Evolutionary conservation across 495 filamentous ascomycete species (phyloP).

Genomic region (Podospora fimiseda): DNA sequence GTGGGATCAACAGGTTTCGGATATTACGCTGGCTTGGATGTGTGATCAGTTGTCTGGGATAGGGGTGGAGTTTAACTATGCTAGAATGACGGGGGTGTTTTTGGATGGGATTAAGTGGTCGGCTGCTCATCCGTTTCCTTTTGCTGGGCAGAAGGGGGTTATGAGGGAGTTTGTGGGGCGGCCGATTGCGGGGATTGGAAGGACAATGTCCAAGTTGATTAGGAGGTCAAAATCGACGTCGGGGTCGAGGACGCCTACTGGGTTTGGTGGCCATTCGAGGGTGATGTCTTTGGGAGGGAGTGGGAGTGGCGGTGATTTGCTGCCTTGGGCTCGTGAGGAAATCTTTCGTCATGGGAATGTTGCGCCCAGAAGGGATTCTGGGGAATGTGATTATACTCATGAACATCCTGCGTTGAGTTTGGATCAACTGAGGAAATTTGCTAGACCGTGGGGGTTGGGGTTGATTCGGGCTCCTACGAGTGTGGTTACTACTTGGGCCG

Average conservation of each 20-base stretch:
- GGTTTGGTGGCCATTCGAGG: no score
- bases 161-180: background rate
- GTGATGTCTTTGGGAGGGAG: no score
- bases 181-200: background rate
- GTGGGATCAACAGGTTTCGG: slow-evolving; percentile 29
- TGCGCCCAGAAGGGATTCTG: slow-evolving; percentile 10
- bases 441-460: slow-evolving; percentile 24
- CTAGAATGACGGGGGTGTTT: slow-evolving; percentile 22
- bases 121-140: slow-evolving; percentile 29
- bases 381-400: slow-evolving; percentile 19
- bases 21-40: slow-evolving; percentile 33
- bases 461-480: slow-evolving; percentile 20
- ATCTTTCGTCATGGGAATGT: slow-evolving; percentile 2
- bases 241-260: no score
- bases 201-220: background rate
- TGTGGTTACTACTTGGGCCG: slow-evolving; percentile 16
- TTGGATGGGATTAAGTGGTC: slow-evolving; percentile 22
- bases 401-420: slow-evolving; percentile 7
- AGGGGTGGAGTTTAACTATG: slow-evolving; percentile 29
- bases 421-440: slow-evolving; percentile 14
- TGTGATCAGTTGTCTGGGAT: slow-evolving; percentile 30
- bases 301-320: no score
- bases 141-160: slow-evolving; percentile 11
- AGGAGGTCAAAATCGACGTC: no score
- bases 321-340: background rate